Percentiles rank a stretch among this genome's conserved stretches.
Evolutionary conservation across 495 filamentous ascomycete genomes (phyloP).

Genomic region (Xylaria acuta): DNA sequence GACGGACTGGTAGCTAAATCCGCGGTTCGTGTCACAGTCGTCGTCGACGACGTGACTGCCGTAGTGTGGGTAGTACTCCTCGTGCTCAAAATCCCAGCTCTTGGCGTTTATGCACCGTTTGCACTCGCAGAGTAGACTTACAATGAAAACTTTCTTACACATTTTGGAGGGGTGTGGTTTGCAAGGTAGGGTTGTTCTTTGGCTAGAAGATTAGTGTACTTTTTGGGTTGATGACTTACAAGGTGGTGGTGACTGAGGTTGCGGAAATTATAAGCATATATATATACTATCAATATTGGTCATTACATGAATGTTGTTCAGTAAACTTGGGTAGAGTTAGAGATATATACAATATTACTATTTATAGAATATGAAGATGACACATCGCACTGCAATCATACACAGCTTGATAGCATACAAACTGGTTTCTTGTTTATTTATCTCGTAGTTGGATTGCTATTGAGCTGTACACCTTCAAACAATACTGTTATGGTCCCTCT

Average conservation of each 20-base stretch:
- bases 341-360: neutral
- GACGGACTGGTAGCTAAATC: neutral
- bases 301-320: neutral
- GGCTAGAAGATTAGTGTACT: neutral
- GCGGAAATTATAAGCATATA: neutral
- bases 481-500: neutral
- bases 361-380: neutral
- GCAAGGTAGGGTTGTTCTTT: neutral
- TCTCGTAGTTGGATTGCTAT: neutral
- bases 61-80: neutral
- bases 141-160: neutral
- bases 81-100: neutral
- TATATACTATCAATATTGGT: neutral
- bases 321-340: neutral
- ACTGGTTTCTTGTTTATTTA: no score
- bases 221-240: neutral
- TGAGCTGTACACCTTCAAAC: neutral
- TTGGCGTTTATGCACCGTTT: neutral
- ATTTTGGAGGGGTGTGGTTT: neutral
- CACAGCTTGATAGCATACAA: neutral
- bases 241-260: neutral
- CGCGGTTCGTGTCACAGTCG: neutral
- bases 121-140: neutral
- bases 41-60: neutral
- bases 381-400: neutral